Evolutionary conservation across 1,284 basidiomycete genomes (phyloP), one percentile per base, ranked within the genome.

Genomic region (Grifola frondosa): DNA sequence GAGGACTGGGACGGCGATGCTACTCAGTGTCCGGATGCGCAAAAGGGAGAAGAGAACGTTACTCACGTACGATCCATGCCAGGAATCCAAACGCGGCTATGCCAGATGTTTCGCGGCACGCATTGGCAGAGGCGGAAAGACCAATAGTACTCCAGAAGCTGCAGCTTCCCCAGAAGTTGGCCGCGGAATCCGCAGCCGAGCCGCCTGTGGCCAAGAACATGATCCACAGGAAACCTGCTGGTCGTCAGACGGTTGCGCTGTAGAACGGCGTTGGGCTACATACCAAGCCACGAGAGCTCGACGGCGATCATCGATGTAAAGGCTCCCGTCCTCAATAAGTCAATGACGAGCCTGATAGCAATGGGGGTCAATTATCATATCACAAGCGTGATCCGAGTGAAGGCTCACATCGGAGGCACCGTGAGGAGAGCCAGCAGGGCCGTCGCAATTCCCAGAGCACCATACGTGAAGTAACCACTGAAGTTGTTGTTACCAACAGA

Each of bases 271-370:
- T 4, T 11, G 11, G 12, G 11, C 10, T 9, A 49, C 55, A 33
- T 16, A 60, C 59, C 50, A 2, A 61, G 46, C 53, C 53, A 56
- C 19, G 46, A 21, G 11, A 61, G 37, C 44, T 61, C 59, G 13
- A 58, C 46, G 17, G 57, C 49, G 34, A 61, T 58, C 54, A 58
- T 50, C 5, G 56, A 58, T 15, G 52, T 59, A 48, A 59, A 56
- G 15, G 56, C 56, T 1, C 51, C 51, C 7, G 42, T 43, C 13
- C 56, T 26, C 9, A 56, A 16, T 15, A 52, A 19, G 36, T 59
- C 58, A 31, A 59, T 44, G 10, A 48, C 36, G 6, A 56, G 9
- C 50, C 58, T 59, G 16, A 4, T 9, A 16, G 32, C 13, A 28
- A 13, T 19, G 10, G 37, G 13, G 11, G 23, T 40, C 9, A 43